Conservation (phyloP, 2,329 filamentous ascomycete genomes). For the Claviceps pusilla region DNA sequence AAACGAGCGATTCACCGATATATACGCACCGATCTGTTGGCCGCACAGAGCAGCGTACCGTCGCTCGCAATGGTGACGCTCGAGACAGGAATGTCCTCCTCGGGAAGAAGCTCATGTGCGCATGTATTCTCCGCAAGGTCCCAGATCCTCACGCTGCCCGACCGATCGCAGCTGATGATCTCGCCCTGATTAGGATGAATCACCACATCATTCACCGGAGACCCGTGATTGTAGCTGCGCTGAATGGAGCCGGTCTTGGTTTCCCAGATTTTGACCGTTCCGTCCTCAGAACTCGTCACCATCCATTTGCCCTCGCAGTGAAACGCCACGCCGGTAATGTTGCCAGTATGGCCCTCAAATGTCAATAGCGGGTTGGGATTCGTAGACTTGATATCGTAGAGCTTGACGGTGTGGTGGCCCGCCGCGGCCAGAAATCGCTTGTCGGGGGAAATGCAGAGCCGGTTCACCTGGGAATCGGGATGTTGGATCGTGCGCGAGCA, state of each 20-base stretch:
- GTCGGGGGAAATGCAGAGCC: slow-evolving; percentile 93
- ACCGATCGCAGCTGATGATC: slow-evolving; percentile 88
- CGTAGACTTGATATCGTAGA: slow-evolving; percentile 97
- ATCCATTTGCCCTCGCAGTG: slow-evolving; percentile 99
- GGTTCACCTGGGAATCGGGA: slow-evolving; percentile 95
- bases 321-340: slow-evolving; percentile 92
- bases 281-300: slow-evolving; percentile 94
- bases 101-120: slow-evolving; percentile 87
- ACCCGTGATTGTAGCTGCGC: slow-evolving; percentile 80
- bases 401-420: slow-evolving; percentile 71
- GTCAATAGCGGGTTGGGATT: slow-evolving; percentile 86
- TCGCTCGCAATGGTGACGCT: slow-evolving; percentile 94
- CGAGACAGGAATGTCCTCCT: slow-evolving; percentile 84
- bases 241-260: slow-evolving; percentile 74
- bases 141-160: slow-evolving; percentile 89
- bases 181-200: slow-evolving; percentile 98
- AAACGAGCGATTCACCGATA: too few relatives aligned
- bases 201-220: slow-evolving; percentile 92
- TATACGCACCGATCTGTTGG: slow-evolving; percentile 65
- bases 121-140: slow-evolving; percentile 94
- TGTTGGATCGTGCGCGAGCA: slow-evolving; percentile 97
- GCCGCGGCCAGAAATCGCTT: slow-evolving; percentile 88
- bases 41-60: slow-evolving; percentile 80
- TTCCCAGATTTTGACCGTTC: slow-evolving; percentile 95
- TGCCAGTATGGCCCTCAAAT: slow-evolving; percentile 90